Conservation (phyloP, 805 yeast genomes). For the Kurtzmaniella cleridarum region DNA sequence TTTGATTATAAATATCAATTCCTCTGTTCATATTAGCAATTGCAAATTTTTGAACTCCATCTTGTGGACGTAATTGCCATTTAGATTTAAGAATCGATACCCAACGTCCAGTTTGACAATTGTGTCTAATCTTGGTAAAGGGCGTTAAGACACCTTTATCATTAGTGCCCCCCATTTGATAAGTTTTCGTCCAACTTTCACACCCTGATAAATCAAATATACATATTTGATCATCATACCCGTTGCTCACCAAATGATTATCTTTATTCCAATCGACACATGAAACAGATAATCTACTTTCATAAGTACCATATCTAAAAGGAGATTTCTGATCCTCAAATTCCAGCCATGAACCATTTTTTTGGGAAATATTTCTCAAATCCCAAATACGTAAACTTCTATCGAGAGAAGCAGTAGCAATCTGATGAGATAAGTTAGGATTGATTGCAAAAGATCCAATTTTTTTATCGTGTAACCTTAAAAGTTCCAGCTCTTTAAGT, state of each 20-base stretch:
- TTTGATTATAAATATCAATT: slow-evolving; percentile 73
- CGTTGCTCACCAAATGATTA: slow-evolving; percentile 78
- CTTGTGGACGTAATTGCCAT: slow-evolving; percentile 75
- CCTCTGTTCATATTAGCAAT: slow-evolving; percentile 92
- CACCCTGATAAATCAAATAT: slow-evolving; percentile 53
- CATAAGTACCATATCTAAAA: slow-evolving; percentile 53
- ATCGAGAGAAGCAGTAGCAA: slow-evolving; percentile 88
- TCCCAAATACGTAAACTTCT: slow-evolving; percentile 86
- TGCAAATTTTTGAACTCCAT: slow-evolving; percentile 74
- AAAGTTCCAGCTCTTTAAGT: slow-evolving; percentile 28
- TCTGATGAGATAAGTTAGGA: slow-evolving; percentile 57
- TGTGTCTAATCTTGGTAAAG: slow-evolving; percentile 63
- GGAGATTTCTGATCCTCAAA: slow-evolving; percentile 45
- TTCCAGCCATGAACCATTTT: slow-evolving; percentile 50
- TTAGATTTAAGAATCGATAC: slow-evolving; percentile 83
- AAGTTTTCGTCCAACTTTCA: slow-evolving; percentile 19
- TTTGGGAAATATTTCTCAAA: slow-evolving; percentile 46
- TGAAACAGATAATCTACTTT: slow-evolving; percentile 75
- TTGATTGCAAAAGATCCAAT: slow-evolving; percentile 85
- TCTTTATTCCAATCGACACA: slow-evolving; percentile 77
- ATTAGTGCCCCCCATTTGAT: slow-evolving; percentile 10
- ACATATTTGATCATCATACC: slow-evolving; percentile 82
- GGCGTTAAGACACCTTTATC: slow-evolving; percentile 46
- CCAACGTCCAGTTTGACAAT: slow-evolving; percentile 97
- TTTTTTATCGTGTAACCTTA: slow-evolving; percentile 78